Conservation (phyloP, 495 filamentous ascomycete species). For the Bryoglossum gracile region DNA sequence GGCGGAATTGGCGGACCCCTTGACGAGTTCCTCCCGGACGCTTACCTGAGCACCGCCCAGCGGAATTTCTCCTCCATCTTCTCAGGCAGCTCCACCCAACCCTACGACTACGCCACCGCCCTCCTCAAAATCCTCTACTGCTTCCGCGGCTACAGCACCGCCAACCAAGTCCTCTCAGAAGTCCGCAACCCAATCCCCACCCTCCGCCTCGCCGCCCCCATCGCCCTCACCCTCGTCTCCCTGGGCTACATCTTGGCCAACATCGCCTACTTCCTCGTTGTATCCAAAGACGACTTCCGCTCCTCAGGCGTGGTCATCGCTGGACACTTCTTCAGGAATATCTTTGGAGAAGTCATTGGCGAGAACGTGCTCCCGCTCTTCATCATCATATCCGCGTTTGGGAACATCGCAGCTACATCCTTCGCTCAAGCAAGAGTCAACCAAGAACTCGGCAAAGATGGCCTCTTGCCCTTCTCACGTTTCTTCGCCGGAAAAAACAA, state of each 20-base stretch:
- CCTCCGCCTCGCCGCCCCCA: slow-evolving; percentile 51
- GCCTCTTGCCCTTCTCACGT: slow-evolving; percentile 52
- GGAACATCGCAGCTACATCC: slow-evolving; percentile 44
- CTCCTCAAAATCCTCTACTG: slow-evolving; percentile 44
- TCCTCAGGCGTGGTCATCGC: slow-evolving; percentile 38
- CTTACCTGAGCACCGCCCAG: slow-evolving; percentile 28
- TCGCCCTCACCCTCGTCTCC: slow-evolving; percentile 49
- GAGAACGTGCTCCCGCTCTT: slow-evolving; percentile 46
- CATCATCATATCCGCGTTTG: slow-evolving; percentile 55
- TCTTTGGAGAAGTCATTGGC: slow-evolving; percentile 33
- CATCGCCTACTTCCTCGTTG: slow-evolving; percentile 49
- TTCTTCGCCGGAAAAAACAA: slow-evolving; percentile 34
- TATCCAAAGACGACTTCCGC: slow-evolving; percentile 42
- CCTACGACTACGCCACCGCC: slow-evolving; percentile 42
- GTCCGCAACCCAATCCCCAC: slow-evolving; percentile 54
- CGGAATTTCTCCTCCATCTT: slow-evolving; percentile 31
- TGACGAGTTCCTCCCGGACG: slow-evolving; percentile 21
- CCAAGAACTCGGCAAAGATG: slow-evolving; percentile 61
- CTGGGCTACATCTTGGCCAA: slow-evolving; percentile 59
- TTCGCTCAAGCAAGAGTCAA: slow-evolving; percentile 55
- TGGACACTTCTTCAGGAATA: slow-evolving; percentile 41
- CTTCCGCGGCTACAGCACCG: slow-evolving; percentile 40
- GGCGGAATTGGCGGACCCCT: slow-evolving; percentile 13
- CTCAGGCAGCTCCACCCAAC: slow-evolving; percentile 33
- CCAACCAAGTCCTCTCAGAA: slow-evolving; percentile 49